Base-by-base conservation (phyloP, 176 grass and related monocot species). In the Aegilops bicornis region DNA sequence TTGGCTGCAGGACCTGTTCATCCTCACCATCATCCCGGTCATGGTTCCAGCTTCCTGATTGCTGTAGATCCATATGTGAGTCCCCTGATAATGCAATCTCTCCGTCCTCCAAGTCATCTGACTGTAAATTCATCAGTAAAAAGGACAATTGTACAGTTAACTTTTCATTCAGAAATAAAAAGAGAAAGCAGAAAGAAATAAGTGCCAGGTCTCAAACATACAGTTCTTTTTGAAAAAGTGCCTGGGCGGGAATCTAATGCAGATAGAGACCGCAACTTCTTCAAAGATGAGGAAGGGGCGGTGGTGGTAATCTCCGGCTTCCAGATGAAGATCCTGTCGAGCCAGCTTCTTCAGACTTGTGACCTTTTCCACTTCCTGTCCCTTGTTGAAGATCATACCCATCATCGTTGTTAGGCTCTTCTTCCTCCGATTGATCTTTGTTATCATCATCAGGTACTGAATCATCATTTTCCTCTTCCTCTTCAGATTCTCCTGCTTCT, bases 41-140 rank as follows among this genome's bases (percentile, higher is more conserved):
- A 90, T 91, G 93, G 77, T 88, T 93, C 93, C 89, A 91, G 84
- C 91, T 98, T 50, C 89, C 88, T 69, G 89, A 96, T 40, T 87
- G 97, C 62, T 92, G 97, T 35, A 94, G 40, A 88, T 96, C 96
- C 91, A 96, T 92, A 88, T 83, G 92, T 7, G 94, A 96, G 76
- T 96, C 94, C 30, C 94, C 94, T 23, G 97, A 97, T 80, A 96
- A 89, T 82, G 94, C 97, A 83, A 99, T 99, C 84, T 99, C 97
- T 67, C 97, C 94, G 83, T 99, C 97, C 80, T 99, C 97, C 79
- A 99, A 85, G 79, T 99, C 97, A 89, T 96, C 97, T 24, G 83
- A 7, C 97, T 99, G 90, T 37, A 91, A 79, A 88, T 86, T 86
- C 59, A 80, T 64, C 23, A 85, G 32, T 24, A 58, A 65, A 88